Percentiles rank a stretch among this genome's conserved stretches.
phyloP scores from a whole-genome alignment of 495 filamentous ascomycete species.

The Polyplosphaeria fusca region DNA sequence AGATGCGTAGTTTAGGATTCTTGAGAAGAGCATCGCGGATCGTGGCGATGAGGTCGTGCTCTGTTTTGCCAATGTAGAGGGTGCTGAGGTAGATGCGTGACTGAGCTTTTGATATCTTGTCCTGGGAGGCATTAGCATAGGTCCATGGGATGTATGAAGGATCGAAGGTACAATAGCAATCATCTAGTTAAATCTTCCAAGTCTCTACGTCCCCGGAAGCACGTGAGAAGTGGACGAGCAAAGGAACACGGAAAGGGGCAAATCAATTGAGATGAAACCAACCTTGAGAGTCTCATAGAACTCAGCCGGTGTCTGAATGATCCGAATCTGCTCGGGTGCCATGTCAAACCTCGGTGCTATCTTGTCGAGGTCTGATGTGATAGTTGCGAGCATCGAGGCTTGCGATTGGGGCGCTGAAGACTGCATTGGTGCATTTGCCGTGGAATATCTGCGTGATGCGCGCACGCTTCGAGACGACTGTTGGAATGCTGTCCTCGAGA shows the following conservation, averaged over 20 bases:
- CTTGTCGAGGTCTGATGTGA: slow-evolving; percentile 79
- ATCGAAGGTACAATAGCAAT: too few species aligned
- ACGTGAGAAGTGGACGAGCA: neutral
- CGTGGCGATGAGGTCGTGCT: slow-evolving; percentile 81
- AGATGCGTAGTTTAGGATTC: slow-evolving; percentile 77
- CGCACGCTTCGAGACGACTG: neutral
- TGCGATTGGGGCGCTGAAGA: slow-evolving; percentile 33
- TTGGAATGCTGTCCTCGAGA: too few species aligned
- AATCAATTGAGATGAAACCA: slow-evolving; percentile 14
- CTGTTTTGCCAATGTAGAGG: slow-evolving; percentile 91
- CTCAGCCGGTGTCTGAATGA: slow-evolving; percentile 72
- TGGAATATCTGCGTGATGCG: slow-evolving; percentile 30
- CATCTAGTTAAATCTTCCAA: too few species aligned
- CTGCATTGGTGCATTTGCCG: slow-evolving; percentile 25
- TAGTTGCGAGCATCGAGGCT: slow-evolving; percentile 56
- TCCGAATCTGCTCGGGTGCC: slow-evolving; percentile 70
- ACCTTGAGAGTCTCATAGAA: slow-evolving; percentile 93
- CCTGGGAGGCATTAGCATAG: too few species aligned
- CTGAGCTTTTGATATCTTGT: slow-evolving; percentile 76
- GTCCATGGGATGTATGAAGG: too few species aligned
- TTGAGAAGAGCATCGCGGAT: slow-evolving; percentile 69
- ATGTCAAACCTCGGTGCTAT: slow-evolving; percentile 88
- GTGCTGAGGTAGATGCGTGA: slow-evolving; percentile 85
- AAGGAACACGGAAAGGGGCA: neutral
- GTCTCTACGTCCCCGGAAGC: too few species aligned